A percentile compares a stretch with the other conserved stretches of the same genome.
Evolutionary conservation across 192 early-diverging fungal genomes (phyloP).

Genomic region (Coemansia sp.): DNA sequence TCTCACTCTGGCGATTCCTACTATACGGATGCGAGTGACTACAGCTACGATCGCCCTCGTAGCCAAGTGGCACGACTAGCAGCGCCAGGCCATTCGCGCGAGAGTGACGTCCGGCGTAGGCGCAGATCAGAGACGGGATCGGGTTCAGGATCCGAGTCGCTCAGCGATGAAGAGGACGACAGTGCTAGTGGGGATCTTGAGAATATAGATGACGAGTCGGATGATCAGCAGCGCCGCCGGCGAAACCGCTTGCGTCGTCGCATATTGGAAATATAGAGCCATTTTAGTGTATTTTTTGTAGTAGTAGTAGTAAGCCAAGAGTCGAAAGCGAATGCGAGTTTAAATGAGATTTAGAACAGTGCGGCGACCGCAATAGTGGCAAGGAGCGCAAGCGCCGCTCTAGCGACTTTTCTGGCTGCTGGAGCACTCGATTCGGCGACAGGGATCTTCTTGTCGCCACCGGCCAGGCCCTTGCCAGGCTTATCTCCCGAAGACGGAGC

Average conservation of each 20-base stretch:
- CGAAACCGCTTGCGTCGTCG: not conserved
- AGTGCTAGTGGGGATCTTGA: not conserved
- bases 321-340: too few species aligned
- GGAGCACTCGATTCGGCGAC: not conserved
- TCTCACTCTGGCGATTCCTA: not conserved
- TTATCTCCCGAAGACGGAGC: not conserved
- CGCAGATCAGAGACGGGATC: not conserved
- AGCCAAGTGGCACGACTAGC: not conserved
- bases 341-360: not conserved
- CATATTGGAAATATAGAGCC: not conserved
- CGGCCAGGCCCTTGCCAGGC: constrained; percentile 3
- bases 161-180: not conserved
- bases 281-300: too few species aligned
- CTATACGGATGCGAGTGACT: not conserved
- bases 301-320: too few species aligned
- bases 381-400: not conserved
- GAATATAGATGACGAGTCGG: not conserved
- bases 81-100: not conserved
- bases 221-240: not conserved
- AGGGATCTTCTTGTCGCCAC: constrained; percentile 13
- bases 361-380: not conserved
- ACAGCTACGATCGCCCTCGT: not conserved
- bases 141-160: not conserved
- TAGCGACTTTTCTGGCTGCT: not conserved
- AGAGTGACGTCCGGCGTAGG: not conserved